Conservation (phyloP, 1,284 basidiomycete species). For the Vanrija pseudolonga region DNA sequence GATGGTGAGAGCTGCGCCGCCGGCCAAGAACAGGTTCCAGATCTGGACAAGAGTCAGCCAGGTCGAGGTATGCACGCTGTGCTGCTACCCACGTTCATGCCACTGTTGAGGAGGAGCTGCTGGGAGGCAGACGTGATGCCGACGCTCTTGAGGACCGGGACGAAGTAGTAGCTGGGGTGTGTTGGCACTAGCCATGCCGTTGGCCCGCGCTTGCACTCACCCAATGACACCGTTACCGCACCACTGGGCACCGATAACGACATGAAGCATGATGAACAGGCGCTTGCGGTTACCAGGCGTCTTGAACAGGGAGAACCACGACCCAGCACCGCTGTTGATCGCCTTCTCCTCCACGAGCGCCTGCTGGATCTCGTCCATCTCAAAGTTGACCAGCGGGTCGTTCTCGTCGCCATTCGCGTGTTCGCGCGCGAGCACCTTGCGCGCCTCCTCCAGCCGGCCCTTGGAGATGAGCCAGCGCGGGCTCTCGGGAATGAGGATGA, state of each 20-base stretch:
- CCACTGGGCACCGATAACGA: slow-evolving; percentile 6
- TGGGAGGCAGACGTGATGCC: slow-evolving; percentile 61
- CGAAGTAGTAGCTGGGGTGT: slow-evolving; percentile 58
- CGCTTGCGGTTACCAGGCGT: slow-evolving; percentile 50
- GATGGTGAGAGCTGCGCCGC: slow-evolving; percentile 32
- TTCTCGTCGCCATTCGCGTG: slow-evolving; percentile 26
- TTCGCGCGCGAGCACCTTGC: slow-evolving; percentile 26
- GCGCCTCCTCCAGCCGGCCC: slow-evolving; percentile 28
- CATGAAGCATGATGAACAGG: slow-evolving; percentile 33
- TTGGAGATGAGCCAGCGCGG: slow-evolving; percentile 42
- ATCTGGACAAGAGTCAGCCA: slow-evolving; percentile 12
- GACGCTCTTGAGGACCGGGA: slow-evolving; percentile 63
- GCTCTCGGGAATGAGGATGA: slow-evolving; percentile 35
- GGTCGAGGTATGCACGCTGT: too few relatives aligned
- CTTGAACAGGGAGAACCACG: slow-evolving; percentile 31
- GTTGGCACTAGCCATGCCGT: neutral
- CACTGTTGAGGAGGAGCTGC: slow-evolving; percentile 62
- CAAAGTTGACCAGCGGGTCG: slow-evolving; percentile 23
- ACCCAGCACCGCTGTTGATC: slow-evolving; percentile 9
- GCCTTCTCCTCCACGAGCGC: slow-evolving; percentile 55
- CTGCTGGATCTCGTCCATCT: slow-evolving; percentile 23
- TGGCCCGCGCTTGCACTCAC: neutral
- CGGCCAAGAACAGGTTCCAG: slow-evolving; percentile 18
- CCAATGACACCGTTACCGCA: slow-evolving; percentile 9
- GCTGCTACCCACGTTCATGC: too few relatives aligned